A percentile compares a stretch with the other conserved stretches of the same genome.
Conservation (phyloP, 495 filamentous ascomycete species). For the Aspergillus diversus region DNA sequence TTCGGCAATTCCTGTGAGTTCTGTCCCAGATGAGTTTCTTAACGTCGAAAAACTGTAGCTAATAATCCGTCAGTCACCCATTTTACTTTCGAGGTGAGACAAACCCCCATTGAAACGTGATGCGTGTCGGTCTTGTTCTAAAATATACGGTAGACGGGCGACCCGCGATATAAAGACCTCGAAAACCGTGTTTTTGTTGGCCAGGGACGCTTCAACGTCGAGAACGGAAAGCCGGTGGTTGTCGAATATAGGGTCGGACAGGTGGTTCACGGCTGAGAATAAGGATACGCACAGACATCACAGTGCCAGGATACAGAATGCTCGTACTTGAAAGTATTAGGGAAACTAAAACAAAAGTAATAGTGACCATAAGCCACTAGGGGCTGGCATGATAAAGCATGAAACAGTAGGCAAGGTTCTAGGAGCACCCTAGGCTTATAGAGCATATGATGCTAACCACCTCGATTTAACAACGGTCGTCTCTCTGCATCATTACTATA, state of each 20-base stretch:
- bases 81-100: constrained; percentile 52
- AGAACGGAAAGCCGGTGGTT: constrained; percentile 53
- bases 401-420: neutral
- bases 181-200: constrained; percentile 58
- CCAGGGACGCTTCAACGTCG: constrained; percentile 56
- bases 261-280: constrained; percentile 35
- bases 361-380: neutral
- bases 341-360: neutral
- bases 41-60: neutral
- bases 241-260: constrained; percentile 66
- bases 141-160: constrained; percentile 41
- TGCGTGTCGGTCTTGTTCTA: neutral
- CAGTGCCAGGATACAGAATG: neutral
- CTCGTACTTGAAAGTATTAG: neutral
- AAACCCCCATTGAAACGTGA: neutral
- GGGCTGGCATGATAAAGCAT: neutral
- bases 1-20: constrained; percentile 62
- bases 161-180: constrained; percentile 52
- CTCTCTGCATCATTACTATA: constrained; percentile 32
- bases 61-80: constrained; percentile 47
- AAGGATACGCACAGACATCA: neutral
- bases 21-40: neutral
- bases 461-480: constrained; percentile 31
- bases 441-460: neutral
- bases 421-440: too few species aligned